These are phyloP conservation scores for Hypoxylon trugodes DNA, from an alignment of 495 filamentous ascomycete species.

Conservation along the genomic window DNA sequence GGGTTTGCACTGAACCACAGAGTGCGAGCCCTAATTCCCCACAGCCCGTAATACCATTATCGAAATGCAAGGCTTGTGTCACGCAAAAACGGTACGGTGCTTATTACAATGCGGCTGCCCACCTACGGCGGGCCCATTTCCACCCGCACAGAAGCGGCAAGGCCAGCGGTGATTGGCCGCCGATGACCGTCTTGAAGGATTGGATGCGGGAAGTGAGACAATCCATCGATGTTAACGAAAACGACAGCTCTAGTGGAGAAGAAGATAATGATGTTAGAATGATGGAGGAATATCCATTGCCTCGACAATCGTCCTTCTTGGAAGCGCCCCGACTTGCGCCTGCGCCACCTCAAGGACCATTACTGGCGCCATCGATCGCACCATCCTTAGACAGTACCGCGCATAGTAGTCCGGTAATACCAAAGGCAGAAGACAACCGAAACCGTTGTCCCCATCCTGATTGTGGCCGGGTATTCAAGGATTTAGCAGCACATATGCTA, in stretches of 20 bases:
- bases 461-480: conserved; percentile 89
- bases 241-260: conserved; percentile 56
- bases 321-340: conserved; percentile 55
- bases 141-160: conserved; percentile 79
- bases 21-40: conserved; percentile 50
- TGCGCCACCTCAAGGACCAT: conserved; percentile 47
- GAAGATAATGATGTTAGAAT: conserved; percentile 55
- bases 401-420: conserved; percentile 42
- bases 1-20: conserved; percentile 69
- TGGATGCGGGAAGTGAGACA: conserved; percentile 83
- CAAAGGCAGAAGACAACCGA: conserved; percentile 44
- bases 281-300: conserved; percentile 51
- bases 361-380: conserved; percentile 42
- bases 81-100: conserved; percentile 84
- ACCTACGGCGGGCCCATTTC: conserved; percentile 91
- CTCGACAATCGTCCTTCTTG: conserved; percentile 49
- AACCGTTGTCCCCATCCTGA: conserved; percentile 79
- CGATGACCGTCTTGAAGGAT: conserved; percentile 83
- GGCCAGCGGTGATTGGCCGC: conserved; percentile 83
- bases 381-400: conserved; percentile 44
- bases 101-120: conserved; percentile 98
- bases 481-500: conserved; percentile 94
- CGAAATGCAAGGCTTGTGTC: conserved; percentile 88
- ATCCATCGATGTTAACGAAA: conserved; percentile 56
- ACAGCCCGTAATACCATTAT: conserved; percentile 71